A percentile compares a stretch with the other conserved stretches of the same genome.
phyloP scores from a whole-genome alignment of 176 grass and related monocot genomes.

The Cocos nucifera region DNA sequence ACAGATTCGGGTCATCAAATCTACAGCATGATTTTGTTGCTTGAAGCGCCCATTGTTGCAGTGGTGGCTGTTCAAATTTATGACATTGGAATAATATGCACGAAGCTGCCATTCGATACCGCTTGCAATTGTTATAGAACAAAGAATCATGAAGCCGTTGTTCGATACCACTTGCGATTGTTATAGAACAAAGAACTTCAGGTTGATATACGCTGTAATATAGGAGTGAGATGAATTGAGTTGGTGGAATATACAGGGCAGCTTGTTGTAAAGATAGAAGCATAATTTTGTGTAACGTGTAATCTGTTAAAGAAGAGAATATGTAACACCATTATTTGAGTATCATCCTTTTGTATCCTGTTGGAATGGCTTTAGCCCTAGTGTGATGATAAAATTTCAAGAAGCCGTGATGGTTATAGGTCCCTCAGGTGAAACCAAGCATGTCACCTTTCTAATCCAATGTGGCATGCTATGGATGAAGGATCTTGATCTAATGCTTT shows the following conservation, averaged over 20 bases:
- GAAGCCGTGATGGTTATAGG: too few relatives aligned
- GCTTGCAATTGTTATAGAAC: constrained; percentile 19
- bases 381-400: too few relatives aligned
- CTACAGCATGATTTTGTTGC: constrained; percentile 88
- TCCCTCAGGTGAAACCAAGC: too few relatives aligned
- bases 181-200: constrained; percentile 12
- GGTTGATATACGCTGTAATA: constrained; percentile 34
- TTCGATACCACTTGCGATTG: constrained; percentile 3
- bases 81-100: constrained; percentile 35
- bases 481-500: too few relatives aligned
- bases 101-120: constrained; percentile 14
- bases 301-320: not conserved
- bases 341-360: not conserved
- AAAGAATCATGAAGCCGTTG: constrained; percentile 21
- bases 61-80: constrained; percentile 3
- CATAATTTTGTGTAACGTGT: constrained; percentile 32
- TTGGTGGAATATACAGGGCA: constrained; percentile 26
- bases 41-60: constrained; percentile 27
- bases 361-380: too few relatives aligned
- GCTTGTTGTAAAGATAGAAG: constrained; percentile 65
- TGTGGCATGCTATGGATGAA: too few relatives aligned
- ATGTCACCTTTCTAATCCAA: too few relatives aligned
- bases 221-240: constrained; percentile 23
- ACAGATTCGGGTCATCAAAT: constrained; percentile 66
- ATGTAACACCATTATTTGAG: not conserved